These are phyloP conservation scores for Trichoderma parareesei DNA, from an alignment of 495 filamentous ascomycete genomes.

Conservation along the genomic window DNA sequence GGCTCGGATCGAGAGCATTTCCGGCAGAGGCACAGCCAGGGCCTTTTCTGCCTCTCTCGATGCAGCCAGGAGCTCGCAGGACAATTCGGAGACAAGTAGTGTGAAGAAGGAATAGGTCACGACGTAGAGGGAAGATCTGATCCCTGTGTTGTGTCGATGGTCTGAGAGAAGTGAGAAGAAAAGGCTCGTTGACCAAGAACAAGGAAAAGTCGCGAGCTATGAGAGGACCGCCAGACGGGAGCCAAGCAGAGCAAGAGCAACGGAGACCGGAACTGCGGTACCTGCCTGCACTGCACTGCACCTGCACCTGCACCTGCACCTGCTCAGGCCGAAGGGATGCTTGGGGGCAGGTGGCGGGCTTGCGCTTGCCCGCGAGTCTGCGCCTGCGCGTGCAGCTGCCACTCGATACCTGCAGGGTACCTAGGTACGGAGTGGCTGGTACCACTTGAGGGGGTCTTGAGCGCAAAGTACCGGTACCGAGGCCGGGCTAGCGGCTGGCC, in stretches of 20 bases:
- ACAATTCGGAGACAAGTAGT: too few species aligned
- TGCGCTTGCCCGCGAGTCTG: neutral
- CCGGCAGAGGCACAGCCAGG: too few species aligned
- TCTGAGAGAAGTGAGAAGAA: neutral
- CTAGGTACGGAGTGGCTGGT: neutral
- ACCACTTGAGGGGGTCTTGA: neutral
- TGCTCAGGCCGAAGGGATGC: neutral
- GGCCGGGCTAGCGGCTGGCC: neutral
- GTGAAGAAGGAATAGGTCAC: too few species aligned
- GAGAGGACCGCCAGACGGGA: neutral
- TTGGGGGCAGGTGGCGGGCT: neutral
- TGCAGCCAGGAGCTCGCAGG: too few species aligned
- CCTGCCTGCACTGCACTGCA: too few species aligned
- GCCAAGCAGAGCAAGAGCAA: too few species aligned
- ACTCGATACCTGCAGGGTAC: neutral
- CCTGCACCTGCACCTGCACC: too few species aligned
- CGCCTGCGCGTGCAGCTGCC: neutral
- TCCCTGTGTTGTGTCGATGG: too few species aligned
- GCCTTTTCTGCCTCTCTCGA: too few species aligned
- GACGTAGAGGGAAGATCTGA: too few species aligned
- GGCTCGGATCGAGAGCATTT: too few species aligned
- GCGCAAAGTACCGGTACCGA: neutral
- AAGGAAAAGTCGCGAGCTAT: neutral
- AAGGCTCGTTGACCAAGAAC: neutral
- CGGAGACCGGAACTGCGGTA: too few species aligned